Percentiles rank a stretch among this genome's conserved stretches.
Conservation (phyloP, 129 eudicot species). For the Ambrosia trifida region DNA sequence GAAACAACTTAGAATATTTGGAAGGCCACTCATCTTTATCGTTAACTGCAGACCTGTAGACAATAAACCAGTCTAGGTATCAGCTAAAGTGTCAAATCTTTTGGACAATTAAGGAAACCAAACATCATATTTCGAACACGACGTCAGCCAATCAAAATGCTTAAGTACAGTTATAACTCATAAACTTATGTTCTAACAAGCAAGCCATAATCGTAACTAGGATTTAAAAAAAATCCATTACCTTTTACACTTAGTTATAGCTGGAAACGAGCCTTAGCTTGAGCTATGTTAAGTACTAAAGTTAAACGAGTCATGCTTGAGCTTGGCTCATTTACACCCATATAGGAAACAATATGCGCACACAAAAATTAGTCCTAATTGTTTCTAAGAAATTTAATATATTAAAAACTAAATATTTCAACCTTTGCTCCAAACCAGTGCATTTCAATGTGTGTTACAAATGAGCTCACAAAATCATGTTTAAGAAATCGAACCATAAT, state of each 20-base stretch:
- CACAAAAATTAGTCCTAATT: background rate
- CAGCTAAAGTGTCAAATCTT: background rate
- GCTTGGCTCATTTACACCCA: background rate
- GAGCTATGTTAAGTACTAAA: background rate
- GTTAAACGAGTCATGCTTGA: background rate
- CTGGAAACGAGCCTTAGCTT: background rate
- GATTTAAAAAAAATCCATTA: background rate
- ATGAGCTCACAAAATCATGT: background rate
- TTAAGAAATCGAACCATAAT: background rate
- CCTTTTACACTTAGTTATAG: slow-evolving; percentile 76
- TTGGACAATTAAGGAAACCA: slow-evolving; percentile 5
- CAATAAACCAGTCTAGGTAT: slow-evolving; percentile 17
- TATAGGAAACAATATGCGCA: background rate
- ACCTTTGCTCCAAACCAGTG: background rate
- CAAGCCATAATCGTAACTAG: background rate
- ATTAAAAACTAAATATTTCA: background rate
- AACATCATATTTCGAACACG: background rate
- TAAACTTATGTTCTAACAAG: background rate
- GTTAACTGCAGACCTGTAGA: slow-evolving; percentile 76
- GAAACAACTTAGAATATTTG: slow-evolving; percentile 84
- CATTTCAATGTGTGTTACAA: background rate
- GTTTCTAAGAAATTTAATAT: background rate
- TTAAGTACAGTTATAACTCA: background rate
- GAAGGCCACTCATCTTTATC: slow-evolving; percentile 99
- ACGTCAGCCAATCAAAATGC: background rate